Percentiles rank a stretch among this genome's conserved stretches.
phyloP scores from a whole-genome alignment of 352 stramenopile genomes.

The Blastocystis sp. region DNA sequence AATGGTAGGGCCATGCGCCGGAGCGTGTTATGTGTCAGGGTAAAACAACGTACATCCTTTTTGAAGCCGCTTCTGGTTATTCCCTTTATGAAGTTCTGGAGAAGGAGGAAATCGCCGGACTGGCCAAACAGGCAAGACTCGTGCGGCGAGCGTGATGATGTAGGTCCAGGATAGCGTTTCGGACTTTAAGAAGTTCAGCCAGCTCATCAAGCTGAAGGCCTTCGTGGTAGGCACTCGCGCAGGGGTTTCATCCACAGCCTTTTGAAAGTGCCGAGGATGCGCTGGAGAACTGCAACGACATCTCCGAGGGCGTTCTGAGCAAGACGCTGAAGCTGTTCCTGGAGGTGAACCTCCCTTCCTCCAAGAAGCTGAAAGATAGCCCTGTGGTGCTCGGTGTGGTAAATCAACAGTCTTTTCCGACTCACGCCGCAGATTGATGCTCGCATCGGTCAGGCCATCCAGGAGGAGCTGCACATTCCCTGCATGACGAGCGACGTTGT shows the following conservation, averaged over 20 bases:
- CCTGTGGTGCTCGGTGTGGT: slow-evolving; percentile 83
- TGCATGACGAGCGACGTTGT: slow-evolving; percentile 95
- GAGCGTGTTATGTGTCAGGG: not conserved
- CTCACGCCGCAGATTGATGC: slow-evolving; percentile 80
- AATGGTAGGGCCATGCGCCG: not conserved
- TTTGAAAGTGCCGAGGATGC: slow-evolving; percentile 97
- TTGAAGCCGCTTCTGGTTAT: slow-evolving; percentile 64
- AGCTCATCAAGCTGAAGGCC: slow-evolving; percentile 95
- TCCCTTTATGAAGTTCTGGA: slow-evolving; percentile 62
- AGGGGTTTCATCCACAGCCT: slow-evolving; percentile 76
- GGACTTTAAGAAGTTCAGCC: slow-evolving; percentile 82
- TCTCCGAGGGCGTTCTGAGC: slow-evolving; percentile 87
- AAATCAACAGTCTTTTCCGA: not conserved
- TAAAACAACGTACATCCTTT: slow-evolving; percentile 65
- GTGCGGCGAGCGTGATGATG: not conserved
- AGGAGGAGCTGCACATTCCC: slow-evolving; percentile 86
- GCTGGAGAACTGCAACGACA: slow-evolving; percentile 97
- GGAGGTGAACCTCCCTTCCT: slow-evolving; percentile 97
- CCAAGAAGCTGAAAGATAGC: slow-evolving; percentile 84
- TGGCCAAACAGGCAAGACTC: slow-evolving; percentile 16
- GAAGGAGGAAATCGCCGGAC: slow-evolving; percentile 63
- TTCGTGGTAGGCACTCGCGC: slow-evolving; percentile 76
- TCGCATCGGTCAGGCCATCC: slow-evolving; percentile 88
- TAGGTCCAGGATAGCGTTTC: slow-evolving; percentile 31
- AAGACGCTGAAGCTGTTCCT: slow-evolving; percentile 95